Evolutionary conservation across 2,329 filamentous ascomycete genomes (phyloP), one percentile per base, ranked within the genome.

Genomic region (Metarhizium sp.): DNA sequence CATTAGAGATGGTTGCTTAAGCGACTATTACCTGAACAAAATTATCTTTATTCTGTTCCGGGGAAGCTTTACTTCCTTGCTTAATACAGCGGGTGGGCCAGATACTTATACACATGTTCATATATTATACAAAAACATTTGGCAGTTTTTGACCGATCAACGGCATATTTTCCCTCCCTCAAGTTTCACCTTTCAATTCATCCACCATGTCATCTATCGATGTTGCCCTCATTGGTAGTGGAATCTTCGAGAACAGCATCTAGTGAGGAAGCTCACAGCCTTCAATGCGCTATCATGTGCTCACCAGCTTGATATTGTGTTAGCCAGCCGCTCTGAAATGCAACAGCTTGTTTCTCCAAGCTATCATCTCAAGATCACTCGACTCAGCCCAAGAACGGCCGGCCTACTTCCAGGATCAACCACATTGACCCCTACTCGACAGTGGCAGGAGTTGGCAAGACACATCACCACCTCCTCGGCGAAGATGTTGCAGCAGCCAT

Each of bases 301-400:
- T 36, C 34, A 36, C 13, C 34, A 8, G 34, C 2, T 2, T 36
- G 34, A 8, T 13, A 8, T 32, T 8, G 25, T 30, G 4, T 36
- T 18, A 73, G 69, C 85, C 85, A 85, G 25, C 85, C 48, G 78
- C 88, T 53, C 71, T 79, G 60, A 75, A 78, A 32, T 75, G 71
- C 54, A 65, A 74, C 8, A 54, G 64, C 42, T 70, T 87, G 11
- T 67, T 70, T 13, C 76, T 89, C 60, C 86, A 82, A 69, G 83
- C 84, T 25, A 74, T 87, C 60, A 89, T 85, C 70, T 87, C 84
- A 3, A 80, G 85, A 53, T 81, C 81, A 11, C 74, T 80, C 52
- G 69, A 73, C 18, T 83, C 83, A 6, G 50, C 36, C 6, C 50
- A 52, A n/a, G 50, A 52, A 45, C 36, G 8, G 36, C 18, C 3